Base-by-base conservation (phyloP, 345 rosid genomes). In the Mercurialis annua region DNA sequence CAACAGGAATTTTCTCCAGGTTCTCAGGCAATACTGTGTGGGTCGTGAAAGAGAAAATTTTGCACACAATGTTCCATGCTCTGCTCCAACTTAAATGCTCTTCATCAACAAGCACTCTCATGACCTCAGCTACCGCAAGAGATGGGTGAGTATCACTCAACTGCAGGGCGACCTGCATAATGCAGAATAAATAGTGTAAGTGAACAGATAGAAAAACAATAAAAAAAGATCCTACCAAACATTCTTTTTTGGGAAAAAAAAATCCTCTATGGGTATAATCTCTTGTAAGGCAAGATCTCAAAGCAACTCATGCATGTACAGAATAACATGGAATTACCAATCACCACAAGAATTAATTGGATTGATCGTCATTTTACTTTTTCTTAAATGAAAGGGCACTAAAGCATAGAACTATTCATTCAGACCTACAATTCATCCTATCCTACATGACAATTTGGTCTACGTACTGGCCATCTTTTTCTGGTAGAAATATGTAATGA, bases 71-170 rank as follows among this genome's bases (percentile, higher is more conserved):
- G 51, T 77, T 47, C 79, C 79, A 79, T 50, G 83, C 81, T 74
- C 60, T 72, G 26, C 55, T 47, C 83, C 81, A 79, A 52, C 48
- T 78, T 59, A 82, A 58, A 67, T 69, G 66, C 76, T 82, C 85
- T 74, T 79, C 81, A 66, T 82, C 85, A 55, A 82, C 53, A 24
- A 82, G 81, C 51, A 79, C 64, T 73, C 85, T 79, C 85, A 79
- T 74, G 20, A 79, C 71, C 74, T 82, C 85, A 56, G 69, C 77
- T 67, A 74, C 70, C 52, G 80, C 77, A 18, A 82, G 81, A 73
- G 83, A 73, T 48, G 85, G 83, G 59, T 82, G 85, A 18, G 85
- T 82, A 68, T 82, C 85, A 74, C 77, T 82, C 69, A 82, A 64
- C 68, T 82, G 85, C 60, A 82, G 53, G 53, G 85, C 81, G 54